These are phyloP conservation scores for Moesziomyces aphidis DNA, from an alignment of 1,284 basidiomycete species.

Conservation along the genomic window DNA sequence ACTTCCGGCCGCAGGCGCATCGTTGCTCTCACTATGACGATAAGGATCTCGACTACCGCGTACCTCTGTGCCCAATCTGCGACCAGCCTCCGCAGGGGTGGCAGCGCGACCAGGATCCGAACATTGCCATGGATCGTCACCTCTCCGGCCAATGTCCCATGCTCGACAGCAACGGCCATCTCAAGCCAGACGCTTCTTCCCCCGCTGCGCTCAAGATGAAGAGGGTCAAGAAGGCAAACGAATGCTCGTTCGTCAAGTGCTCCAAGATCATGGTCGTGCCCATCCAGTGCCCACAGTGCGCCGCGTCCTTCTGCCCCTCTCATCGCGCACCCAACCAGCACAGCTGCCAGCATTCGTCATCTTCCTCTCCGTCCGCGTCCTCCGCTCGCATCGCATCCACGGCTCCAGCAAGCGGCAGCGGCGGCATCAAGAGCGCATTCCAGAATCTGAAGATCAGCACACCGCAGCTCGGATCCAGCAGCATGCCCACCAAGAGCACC, in stretches of 20 bases:
- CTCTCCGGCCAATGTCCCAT: constrained; percentile 49
- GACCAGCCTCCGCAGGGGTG: constrained; percentile 55
- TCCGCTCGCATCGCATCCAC: constrained; percentile 12
- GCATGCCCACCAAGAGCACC: neutral
- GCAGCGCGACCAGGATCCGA: constrained; percentile 60
- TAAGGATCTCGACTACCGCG: constrained; percentile 39
- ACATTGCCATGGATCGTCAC: constrained; percentile 61
- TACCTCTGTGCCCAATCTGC: constrained; percentile 61
- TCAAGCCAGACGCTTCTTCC: constrained; percentile 11
- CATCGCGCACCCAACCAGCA: constrained; percentile 59
- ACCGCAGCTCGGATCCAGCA: constrained; percentile 2
- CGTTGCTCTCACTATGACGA: constrained; percentile 31
- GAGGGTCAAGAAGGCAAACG: constrained; percentile 50
- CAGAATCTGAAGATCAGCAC: constrained; percentile 39
- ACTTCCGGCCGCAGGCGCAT: constrained; percentile 50
- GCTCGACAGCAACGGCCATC: constrained; percentile 40
- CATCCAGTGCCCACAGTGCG: constrained; percentile 52
- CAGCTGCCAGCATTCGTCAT: constrained; percentile 35
- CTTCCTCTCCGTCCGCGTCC: constrained; percentile 20
- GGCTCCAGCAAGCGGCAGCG: constrained; percentile 5
- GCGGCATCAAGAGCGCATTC: constrained; percentile 35
- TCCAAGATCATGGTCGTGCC: constrained; percentile 62
- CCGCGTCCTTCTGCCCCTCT: constrained; percentile 53
- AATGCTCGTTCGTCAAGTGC: constrained; percentile 54
- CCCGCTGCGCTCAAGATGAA: constrained; percentile 15